phyloP scores from a whole-genome alignment of 352 stramenopile genomes.

The Globisporangium acanthophoron region DNA sequence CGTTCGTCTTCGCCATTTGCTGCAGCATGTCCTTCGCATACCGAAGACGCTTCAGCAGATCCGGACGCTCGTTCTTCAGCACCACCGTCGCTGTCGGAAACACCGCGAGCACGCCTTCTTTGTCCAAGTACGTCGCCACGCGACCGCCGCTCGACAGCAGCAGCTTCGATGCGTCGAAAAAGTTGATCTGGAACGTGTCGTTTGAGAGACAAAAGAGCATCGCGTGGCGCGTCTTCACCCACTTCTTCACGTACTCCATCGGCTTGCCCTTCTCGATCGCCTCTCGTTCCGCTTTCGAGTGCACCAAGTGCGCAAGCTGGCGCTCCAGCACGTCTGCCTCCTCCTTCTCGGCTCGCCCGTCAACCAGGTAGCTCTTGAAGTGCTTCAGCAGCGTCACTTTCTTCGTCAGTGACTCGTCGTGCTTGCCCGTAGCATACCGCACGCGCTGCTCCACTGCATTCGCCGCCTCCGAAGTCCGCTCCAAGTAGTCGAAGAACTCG shows the following conservation, averaged over 20 bases:
- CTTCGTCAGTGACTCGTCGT: slow-evolving; percentile 91
- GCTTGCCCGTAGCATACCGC: slow-evolving; percentile 47
- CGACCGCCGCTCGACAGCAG: slow-evolving; percentile 89
- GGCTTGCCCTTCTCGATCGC: slow-evolving; percentile 22
- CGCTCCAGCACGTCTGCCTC: slow-evolving; percentile 38
- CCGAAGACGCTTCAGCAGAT: slow-evolving; percentile 71
- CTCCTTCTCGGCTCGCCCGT: slow-evolving; percentile 58
- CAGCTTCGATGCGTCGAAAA: slow-evolving; percentile 96
- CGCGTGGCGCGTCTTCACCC: slow-evolving; percentile 96
- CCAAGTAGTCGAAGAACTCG: slow-evolving; percentile 94
- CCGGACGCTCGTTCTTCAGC: slow-evolving; percentile 47
- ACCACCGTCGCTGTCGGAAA: slow-evolving; percentile 50
- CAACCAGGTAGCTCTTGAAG: slow-evolving; percentile 96
- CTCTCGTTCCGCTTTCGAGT: slow-evolving; percentile 15
- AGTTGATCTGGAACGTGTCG: slow-evolving; percentile 93
- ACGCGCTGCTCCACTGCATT: slow-evolving; percentile 27
- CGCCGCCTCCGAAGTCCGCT: slow-evolving; percentile 64
- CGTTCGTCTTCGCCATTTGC: slow-evolving; percentile 66
- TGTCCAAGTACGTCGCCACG: slow-evolving; percentile 87
- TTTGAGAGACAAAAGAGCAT: slow-evolving; percentile 98
- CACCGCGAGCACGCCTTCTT: slow-evolving; percentile 55
- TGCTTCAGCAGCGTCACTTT: slow-evolving; percentile 98
- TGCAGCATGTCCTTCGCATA: slow-evolving; percentile 97
- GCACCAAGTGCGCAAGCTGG: slow-evolving; percentile 27
- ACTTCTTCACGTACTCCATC: slow-evolving; percentile 97